Conservation (phyloP, 1,284 basidiomycete genomes). For the Clitocybe nebularis region DNA sequence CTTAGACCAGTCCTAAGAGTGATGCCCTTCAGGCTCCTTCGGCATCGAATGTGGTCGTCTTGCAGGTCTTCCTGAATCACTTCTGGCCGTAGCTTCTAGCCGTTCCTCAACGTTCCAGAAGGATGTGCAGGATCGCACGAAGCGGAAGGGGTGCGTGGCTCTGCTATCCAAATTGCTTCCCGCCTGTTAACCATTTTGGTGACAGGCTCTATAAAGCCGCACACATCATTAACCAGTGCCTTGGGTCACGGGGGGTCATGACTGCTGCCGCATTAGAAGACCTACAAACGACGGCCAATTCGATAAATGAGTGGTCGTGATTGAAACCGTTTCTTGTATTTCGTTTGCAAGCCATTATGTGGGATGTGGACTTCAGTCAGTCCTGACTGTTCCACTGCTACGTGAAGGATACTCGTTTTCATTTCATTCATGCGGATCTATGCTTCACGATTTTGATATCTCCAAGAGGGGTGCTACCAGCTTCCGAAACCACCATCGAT, state of each 20-base stretch:
- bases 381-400: too few species aligned
- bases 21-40: conserved; percentile 69
- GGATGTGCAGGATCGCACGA: conserved; percentile 46
- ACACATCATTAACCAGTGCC: conserved; percentile 23
- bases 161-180: not conserved
- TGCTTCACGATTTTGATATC: too few species aligned
- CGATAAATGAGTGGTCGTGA: too few species aligned
- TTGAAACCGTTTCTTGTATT: too few species aligned
- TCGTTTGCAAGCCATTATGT: too few species aligned
- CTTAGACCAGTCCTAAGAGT: too few species aligned
- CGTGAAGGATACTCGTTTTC: too few species aligned
- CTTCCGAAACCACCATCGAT: too few species aligned
- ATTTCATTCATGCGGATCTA: too few species aligned
- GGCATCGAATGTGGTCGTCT: conserved; percentile 87
- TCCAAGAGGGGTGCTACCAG: too few species aligned
- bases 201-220: conserved; percentile 27
- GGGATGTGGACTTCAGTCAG: too few species aligned
- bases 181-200: not conserved
- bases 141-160: conserved; percentile 43
- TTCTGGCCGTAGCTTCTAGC: conserved; percentile 59
- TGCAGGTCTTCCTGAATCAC: conserved; percentile 70
- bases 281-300: too few species aligned
- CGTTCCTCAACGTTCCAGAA: conserved; percentile 56
- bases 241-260: conserved; percentile 14
- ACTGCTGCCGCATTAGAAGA: conserved; percentile 12